Conservation (phyloP, 306 rosid genomes). For the Quercus parvula region DNA sequence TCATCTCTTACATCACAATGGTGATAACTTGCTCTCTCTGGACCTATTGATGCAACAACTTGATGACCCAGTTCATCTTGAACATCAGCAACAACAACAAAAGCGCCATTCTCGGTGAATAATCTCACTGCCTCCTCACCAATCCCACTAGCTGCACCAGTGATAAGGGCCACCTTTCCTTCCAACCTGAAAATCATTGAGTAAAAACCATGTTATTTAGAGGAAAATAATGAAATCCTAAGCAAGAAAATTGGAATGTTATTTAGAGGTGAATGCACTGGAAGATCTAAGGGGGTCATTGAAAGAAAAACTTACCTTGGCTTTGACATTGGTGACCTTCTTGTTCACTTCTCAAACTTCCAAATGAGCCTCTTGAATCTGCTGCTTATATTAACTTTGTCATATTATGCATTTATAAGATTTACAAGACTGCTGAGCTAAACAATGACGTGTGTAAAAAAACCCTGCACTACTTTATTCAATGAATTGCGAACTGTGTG, state of each 20-base stretch:
- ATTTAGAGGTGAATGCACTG: background rate
- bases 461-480: background rate
- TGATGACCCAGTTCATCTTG: slow-evolving; percentile 68
- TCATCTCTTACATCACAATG: slow-evolving; percentile 89
- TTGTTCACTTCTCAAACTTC: slow-evolving; percentile 37
- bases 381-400: slow-evolving; percentile 6
- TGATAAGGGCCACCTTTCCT: slow-evolving; percentile 79
- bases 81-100: slow-evolving; percentile 62
- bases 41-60: slow-evolving; percentile 50
- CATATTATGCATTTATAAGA: slow-evolving; percentile 4
- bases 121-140: slow-evolving; percentile 70
- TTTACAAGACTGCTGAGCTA: background rate
- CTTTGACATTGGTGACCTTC: slow-evolving; percentile 38
- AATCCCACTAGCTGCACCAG: slow-evolving; percentile 89
- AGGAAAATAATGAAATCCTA: background rate
- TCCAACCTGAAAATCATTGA: slow-evolving; percentile 43
- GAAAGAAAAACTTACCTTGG: slow-evolving; percentile 35
- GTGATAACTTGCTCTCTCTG: slow-evolving; percentile 44
- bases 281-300: slow-evolving; percentile 11
- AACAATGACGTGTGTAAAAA: background rate
- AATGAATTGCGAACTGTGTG: background rate
- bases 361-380: slow-evolving; percentile 34
- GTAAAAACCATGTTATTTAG: background rate
- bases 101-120: slow-evolving; percentile 65
- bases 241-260: background rate